Conservation (phyloP, 2,329 filamentous ascomycete species). For the Fusarium liriodendri region DNA sequence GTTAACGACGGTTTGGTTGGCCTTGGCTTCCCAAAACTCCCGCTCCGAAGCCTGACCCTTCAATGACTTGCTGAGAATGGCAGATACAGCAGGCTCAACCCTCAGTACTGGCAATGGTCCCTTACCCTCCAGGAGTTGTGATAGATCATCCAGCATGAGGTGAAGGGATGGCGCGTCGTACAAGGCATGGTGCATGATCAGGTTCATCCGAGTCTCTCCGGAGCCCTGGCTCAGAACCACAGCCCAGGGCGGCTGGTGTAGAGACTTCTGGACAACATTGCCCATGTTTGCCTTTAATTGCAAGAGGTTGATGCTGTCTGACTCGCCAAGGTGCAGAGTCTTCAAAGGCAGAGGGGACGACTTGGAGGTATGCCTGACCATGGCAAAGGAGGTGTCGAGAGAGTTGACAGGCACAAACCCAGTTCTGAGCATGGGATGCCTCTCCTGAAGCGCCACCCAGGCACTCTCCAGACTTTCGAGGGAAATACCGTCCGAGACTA, state of each 20-base stretch:
- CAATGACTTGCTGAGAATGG: slow-evolving; percentile 53
- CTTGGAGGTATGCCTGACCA: slow-evolving; percentile 69
- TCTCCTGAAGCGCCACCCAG: slow-evolving; percentile 66
- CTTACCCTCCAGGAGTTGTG: slow-evolving; percentile 39
- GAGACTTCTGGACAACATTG: slow-evolving; percentile 50
- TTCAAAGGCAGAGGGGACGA: slow-evolving; percentile 26
- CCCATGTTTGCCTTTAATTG: slow-evolving; percentile 53
- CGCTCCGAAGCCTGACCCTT: slow-evolving; percentile 50
- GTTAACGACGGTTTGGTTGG: slow-evolving; percentile 66
- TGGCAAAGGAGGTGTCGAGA: slow-evolving; percentile 73
- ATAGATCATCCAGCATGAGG: slow-evolving; percentile 71
- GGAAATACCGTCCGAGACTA: slow-evolving; percentile 56
- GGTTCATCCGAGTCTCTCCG: slow-evolving; percentile 49
- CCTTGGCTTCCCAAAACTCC: slow-evolving; percentile 72
- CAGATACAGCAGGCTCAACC: slow-evolving; percentile 53
- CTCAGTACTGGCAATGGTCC: slow-evolving; percentile 14
- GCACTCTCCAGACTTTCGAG: slow-evolving; percentile 60
- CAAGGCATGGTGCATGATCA: slow-evolving; percentile 79
- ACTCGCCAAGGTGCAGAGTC: neutral
- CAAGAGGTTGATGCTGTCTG: slow-evolving; percentile 43
- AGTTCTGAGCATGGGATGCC: slow-evolving; percentile 79
- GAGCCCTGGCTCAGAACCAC: slow-evolving; percentile 59
- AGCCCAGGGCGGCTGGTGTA: slow-evolving; percentile 73
- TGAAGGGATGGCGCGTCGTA: slow-evolving; percentile 85
- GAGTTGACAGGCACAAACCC: slow-evolving; percentile 76